Evolutionary conservation across 208 protist genomes (phyloP), one percentile per base, ranked within the genome.

Genomic region (Crithidia bombi): DNA sequence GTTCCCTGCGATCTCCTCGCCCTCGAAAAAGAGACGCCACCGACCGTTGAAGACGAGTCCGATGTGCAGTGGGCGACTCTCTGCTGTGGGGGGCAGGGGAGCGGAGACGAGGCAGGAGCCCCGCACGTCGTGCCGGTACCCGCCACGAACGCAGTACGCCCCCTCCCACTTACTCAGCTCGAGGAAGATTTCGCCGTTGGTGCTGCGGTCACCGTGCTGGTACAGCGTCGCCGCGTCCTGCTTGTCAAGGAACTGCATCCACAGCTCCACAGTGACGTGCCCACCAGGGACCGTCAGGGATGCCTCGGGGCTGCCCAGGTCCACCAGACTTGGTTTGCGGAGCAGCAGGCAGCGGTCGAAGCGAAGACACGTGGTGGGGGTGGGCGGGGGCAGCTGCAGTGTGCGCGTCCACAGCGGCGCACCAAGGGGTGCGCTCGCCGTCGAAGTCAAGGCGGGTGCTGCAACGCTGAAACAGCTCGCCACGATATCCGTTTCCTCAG

Each of bases 161-260:
- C 90, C 90, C 32, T 97, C 94, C 21, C 92, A 78, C 32, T 73
- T 72, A 23, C 82, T 75, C 10, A 83, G 87, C 74, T 97, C 94
- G 3, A 97, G 26, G 71, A 97, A 97, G 15, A 97, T 87, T 56
- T 97, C 91, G 14, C 94, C 92, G 71, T 82, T 92, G 14, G 79
- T 95, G 64, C 71, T 84, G 63, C 86, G 79, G 73, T 97, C 89
- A 51, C 94, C 94, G 76, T 97, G 94, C 44, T 89, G 83, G 73
- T 97, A 97, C 17, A 97, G 75, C n/a, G 82, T 86, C 15, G 78
- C 77, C n/a, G 76, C 75, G 35, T 90, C 85, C 55, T 95, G 83
- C 56, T 81, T 90, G 49, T 90, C 83, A 11, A 93, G 82, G 0
- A 96, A 76, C 79, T 80, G 82, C 41, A 90, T 82, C 86, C 89